Evolutionary conservation across 805 yeast species (phyloP).

Genomic region (Ogataea ganodermae): DNA sequence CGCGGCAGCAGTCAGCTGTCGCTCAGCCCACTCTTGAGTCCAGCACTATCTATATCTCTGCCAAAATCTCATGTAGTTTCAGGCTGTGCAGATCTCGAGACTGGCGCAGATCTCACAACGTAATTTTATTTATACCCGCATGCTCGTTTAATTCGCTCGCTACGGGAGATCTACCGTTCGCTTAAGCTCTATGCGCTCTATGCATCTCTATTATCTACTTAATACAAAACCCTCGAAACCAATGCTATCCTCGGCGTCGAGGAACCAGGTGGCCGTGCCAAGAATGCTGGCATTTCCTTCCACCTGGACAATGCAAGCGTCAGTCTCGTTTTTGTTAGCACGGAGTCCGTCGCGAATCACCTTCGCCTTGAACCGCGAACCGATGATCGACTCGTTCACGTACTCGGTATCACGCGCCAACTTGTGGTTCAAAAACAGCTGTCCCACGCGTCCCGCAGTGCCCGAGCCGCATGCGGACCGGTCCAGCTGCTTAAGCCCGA

Average conservation of each 20-base stretch:
- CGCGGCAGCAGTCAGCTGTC: no score
- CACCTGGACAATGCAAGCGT: constrained; percentile 28
- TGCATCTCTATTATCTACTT: constrained; percentile 13
- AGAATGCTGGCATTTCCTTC: constrained; percentile 29
- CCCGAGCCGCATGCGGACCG: constrained; percentile 35
- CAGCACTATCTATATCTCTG: no score
- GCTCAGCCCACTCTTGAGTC: no score
- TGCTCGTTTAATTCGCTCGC: no score
- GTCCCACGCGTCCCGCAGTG: constrained; percentile 31
- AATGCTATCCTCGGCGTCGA: constrained; percentile 25
- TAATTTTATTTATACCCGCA: no score
- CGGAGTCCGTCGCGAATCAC: constrained; percentile 18
- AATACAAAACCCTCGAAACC: constrained; percentile 25
- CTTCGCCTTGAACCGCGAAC: constrained; percentile 24
- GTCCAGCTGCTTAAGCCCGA: constrained; percentile 31
- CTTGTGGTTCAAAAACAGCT: constrained; percentile 20
- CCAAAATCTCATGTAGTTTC: no score
- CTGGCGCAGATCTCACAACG: no score
- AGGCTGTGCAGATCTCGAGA: no score
- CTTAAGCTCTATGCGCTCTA: neutral
- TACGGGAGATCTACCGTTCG: no score
- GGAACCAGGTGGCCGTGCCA: constrained; percentile 27
- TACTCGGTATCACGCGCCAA: constrained; percentile 8
- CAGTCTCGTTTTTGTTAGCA: constrained; percentile 22
- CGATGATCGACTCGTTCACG: constrained; percentile 31